Conservation (phyloP, 345 rosid genomes). For the Heritiera fomes region DNA sequence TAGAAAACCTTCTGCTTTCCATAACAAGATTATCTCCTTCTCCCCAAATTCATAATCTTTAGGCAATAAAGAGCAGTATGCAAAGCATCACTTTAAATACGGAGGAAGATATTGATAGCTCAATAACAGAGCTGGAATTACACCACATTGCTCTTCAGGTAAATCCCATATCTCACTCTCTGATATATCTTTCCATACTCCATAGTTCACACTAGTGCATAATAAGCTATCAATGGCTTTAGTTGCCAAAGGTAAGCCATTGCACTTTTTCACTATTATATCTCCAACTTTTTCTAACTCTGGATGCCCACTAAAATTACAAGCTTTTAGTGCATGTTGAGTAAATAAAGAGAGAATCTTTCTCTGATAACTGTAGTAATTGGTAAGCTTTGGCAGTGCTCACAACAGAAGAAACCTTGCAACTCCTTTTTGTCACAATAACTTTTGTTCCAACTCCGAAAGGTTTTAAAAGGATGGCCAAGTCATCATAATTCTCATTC, state of each 20-base stretch:
- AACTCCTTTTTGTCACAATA: constrained; percentile 20
- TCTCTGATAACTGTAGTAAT: constrained; percentile 9
- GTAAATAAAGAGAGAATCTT: constrained; percentile 24
- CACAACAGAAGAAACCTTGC: background rate
- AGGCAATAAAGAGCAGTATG: constrained; percentile 26
- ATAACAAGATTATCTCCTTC: constrained; percentile 19
- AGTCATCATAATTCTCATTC: background rate
- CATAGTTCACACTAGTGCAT: background rate
- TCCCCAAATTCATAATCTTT: constrained; percentile 17
- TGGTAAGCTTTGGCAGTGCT: background rate
- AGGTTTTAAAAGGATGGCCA: background rate
- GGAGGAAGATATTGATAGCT: constrained; percentile 31
- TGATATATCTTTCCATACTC: constrained; percentile 21
- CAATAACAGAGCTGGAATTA: constrained; percentile 8
- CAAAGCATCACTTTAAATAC: constrained; percentile 24
- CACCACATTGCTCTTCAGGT: background rate
- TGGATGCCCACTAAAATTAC: background rate
- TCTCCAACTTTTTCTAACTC: constrained; percentile 9
- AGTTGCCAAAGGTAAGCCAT: constrained; percentile 28
- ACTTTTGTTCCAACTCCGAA: constrained; percentile 32
- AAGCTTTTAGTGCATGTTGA: constrained; percentile 15
- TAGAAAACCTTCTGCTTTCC: constrained; percentile 38
- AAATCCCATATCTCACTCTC: constrained; percentile 20
- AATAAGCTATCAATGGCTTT: constrained; percentile 19
- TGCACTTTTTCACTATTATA: constrained; percentile 13